Conservation (phyloP, 1,284 basidiomycete species). For the Volvariella volvacea region DNA sequence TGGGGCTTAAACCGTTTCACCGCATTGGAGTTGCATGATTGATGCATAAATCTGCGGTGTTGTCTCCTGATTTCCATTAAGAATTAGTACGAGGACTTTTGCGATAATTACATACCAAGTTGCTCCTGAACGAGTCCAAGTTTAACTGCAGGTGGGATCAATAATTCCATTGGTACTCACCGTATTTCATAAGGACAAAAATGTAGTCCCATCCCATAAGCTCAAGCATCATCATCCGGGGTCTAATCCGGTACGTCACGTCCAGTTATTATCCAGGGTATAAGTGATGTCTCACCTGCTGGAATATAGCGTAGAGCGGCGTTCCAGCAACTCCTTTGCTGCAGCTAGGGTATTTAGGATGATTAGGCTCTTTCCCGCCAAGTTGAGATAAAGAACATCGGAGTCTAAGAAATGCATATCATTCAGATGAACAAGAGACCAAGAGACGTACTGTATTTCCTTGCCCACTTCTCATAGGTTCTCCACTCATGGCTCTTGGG, state of each 20-base stretch:
- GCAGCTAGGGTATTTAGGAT: constrained; percentile 31
- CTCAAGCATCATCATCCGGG: constrained; percentile 19
- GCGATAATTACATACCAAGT: no score
- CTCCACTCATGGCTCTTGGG: constrained; percentile 7
- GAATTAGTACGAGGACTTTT: no score
- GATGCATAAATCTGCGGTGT: constrained; percentile 12
- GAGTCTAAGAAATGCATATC: no score
- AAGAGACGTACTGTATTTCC: constrained; percentile 4
- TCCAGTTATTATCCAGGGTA: no score
- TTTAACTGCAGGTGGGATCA: no score
- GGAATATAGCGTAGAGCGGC: constrained; percentile 7
- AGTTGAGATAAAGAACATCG: constrained; percentile 30
- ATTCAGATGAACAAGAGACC: no score
- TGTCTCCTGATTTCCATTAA: not conserved
- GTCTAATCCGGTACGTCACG: not conserved
- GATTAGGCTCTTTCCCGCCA: constrained; percentile 28
- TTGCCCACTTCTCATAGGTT: constrained; percentile 7
- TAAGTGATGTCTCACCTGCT: constrained; percentile 4
- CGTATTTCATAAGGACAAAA: not conserved
- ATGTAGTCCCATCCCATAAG: constrained; percentile 17
- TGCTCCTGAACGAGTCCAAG: no score
- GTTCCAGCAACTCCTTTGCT: constrained; percentile 32
- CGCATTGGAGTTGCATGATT: constrained; percentile 1
- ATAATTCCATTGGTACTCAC: not conserved
- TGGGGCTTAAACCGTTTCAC: constrained; percentile 2